Evolutionary conservation across 352 stramenopile genomes (phyloP), one percentile per base, ranked within the genome.

Genomic region (Peronospora belbahrii): DNA sequence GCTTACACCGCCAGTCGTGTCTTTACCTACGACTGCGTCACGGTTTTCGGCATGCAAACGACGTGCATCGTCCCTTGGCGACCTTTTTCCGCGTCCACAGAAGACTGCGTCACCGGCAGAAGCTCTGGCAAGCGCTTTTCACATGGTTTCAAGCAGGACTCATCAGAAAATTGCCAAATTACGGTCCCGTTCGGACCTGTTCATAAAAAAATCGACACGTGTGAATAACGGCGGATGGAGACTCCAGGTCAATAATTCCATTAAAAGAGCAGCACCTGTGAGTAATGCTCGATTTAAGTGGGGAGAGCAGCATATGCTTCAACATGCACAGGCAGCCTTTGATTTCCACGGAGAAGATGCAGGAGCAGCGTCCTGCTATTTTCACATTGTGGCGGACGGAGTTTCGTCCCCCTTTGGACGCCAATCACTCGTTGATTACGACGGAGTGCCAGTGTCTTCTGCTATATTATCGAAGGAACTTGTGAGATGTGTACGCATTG

Each of bases 381-480:
- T 80, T 48, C 80, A 91, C 59, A 74, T 91, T 53, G 73, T 91
- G 5, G 72, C 80, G 7, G 80, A 88, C 52, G 80, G 80, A n/a
- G 74, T 88, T 23, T 86, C 72, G 42, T 74, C 74, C 4, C 71
- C 74, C 2, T 85, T 86, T 28, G 68, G 62, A 1, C 61, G 68
- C 2, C 50, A 65, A 1, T 71, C 62, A 4, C 30, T 74, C 0
- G 48, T 23, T 7, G 15, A 40, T 35, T 55, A 48, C 32, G 55
- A 67, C 14, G 42, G 42, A 19, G 48, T 34, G 0, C 71, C 63
- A 3, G 71, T 78, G 6, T 83, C 70, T 4, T 91, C 80, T 0
- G 68, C 57, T 14, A 34, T 84, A 32, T 60, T 91, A 33, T 71
- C 80, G 1, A 33, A 44, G 2, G 65, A 75, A 20, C 59, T 91